phyloP scores from a whole-genome alignment of 1,139 yeast genomes.

The Geotrichum phurueaensis region DNA sequence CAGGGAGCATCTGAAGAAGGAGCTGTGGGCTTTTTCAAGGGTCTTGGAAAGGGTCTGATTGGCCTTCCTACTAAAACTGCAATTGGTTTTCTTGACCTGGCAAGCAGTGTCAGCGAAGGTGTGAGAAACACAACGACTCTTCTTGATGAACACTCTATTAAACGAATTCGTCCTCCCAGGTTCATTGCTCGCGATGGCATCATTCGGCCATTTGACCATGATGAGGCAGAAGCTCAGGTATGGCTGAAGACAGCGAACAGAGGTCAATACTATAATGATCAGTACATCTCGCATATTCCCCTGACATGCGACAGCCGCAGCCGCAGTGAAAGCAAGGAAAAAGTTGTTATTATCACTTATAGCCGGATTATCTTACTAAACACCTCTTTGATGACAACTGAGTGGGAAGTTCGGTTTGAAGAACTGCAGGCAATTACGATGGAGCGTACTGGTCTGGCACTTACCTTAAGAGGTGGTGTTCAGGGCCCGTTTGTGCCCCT shows the following conservation, averaged over 20 bases:
- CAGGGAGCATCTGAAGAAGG: slow-evolving; percentile 85
- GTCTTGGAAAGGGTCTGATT: slow-evolving; percentile 84
- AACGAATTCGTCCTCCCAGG: slow-evolving; percentile 77
- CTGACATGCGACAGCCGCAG: slow-evolving; percentile 49
- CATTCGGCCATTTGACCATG: slow-evolving; percentile 62
- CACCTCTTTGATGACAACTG: slow-evolving; percentile 50
- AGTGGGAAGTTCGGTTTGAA: slow-evolving; percentile 61
- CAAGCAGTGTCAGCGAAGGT: slow-evolving; percentile 89
- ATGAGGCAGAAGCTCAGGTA: slow-evolving; percentile 89
- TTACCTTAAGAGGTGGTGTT: slow-evolving; percentile 52
- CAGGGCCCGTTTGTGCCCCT: slow-evolving; percentile 77
- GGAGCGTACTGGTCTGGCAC: slow-evolving; percentile 72
- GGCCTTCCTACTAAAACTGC: slow-evolving; percentile 97
- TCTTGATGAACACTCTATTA: slow-evolving; percentile 71
- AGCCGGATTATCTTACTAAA: slow-evolving; percentile 63
- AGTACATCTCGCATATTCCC: slow-evolving; percentile 76
- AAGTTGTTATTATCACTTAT: slow-evolving; percentile 70
- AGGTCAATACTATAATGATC: slow-evolving; percentile 64
- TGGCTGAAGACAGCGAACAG: slow-evolving; percentile 83
- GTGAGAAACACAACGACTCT: slow-evolving; percentile 87
- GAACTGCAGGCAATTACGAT: slow-evolving; percentile 61
- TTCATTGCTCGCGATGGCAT: slow-evolving; percentile 63
- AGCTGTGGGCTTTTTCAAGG: slow-evolving; percentile 84
- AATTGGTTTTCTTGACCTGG: slow-evolving; percentile 86
- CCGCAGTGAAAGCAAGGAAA: slow-evolving; percentile 37